Evolutionary conservation across 495 filamentous ascomycete genomes (phyloP), one percentile per base, ranked within the genome.

Genomic region (Aspergillus taichungensis): DNA sequence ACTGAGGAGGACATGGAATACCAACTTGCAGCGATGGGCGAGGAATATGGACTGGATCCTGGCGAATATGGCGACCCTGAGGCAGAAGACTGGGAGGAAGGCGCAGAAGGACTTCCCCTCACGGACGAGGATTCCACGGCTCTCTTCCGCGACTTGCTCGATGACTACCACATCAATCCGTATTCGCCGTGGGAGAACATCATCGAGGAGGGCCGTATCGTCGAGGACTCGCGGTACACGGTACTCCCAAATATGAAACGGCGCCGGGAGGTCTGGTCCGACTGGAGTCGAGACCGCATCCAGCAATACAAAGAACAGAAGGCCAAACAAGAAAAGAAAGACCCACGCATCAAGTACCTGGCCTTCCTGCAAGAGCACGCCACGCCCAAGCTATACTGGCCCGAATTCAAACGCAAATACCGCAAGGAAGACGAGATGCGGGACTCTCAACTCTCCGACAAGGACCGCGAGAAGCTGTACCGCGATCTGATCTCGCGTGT

Each of bases 1-100:
- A 85, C 87, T 24, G 92, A 97, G 59, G 90, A 91, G 35, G 94
- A 98, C 58, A 91, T 98, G 48, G 89, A 85, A 30, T 91, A 84
- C 52, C 92, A 98, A 58, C 72, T 98, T 7, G 84, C 84, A 10
- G 80, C 81, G 8, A 94, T 96, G 88, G 84, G 81, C 35, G 76
- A 87, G 50, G 79, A 87, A 8, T 87, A 91, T 51, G 84, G 76
- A 1, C 67, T 81, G 9, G 79, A 83, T 36, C 75, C 75, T n/a
- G 79, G 72, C 10, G 86, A 89, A 59, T 86, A 82, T 47, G 83
- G 84, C 33, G 75, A 80, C 36, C 76, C 72, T 3, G 76, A 79
- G 13, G 72, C 77, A 12, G 78, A 78, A 29, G 78, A 79, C 28
- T 79, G 76, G 68, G 84, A 85, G 48, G 85, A 87, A 47, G 84